Evolutionary conservation across 495 filamentous ascomycete species (phyloP), one percentile per base, ranked within the genome.

Genomic region (Podospora conica): DNA sequence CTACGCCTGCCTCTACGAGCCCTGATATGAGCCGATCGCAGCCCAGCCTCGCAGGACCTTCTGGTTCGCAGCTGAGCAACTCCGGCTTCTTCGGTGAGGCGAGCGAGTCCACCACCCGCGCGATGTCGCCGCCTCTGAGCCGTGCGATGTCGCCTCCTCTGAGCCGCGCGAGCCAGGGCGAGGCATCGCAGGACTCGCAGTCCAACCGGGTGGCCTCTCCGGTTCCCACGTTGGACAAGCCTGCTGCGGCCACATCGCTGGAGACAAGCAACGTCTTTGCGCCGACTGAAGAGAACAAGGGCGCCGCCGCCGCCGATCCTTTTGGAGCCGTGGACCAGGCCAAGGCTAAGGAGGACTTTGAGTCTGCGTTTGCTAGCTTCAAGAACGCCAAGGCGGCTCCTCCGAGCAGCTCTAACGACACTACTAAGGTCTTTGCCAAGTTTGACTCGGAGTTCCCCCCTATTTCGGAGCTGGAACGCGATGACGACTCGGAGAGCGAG

Each of bases 381-480:
- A 81, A 80, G 65, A 75, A 54, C 64, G 65, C 76, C 18, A 68
- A 77, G 54, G 66, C 74, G 1, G 69, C 71, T 55, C 64, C 66
- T 3, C 40, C 68, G 9, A 63, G 27, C 21, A 22, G 65, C 20
- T 63, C 9, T 28, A 58, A 66, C 23, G 77, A 81, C 53, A 69
- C 71, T 31, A 72, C 72, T 59, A 80, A 77, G 66, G 74, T 73
- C 6, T 86, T 88, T 65, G 72, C 83, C 68, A 77, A 80, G 21
- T 76, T 79, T 60, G 69, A 69, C 65, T 64, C 84, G n/a, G 95
- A 98, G 72, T 98, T 98, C 78, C 96, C 96, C 33, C 95, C 95
- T 1, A 96, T 98, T 65, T 88, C 88, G 48, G 93, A 97, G 70
- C 74, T 97, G 33, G 88, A 88, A 55, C 82, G 89, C 59, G 91